Percentiles rank a stretch among this genome's conserved stretches.
Conservation (phyloP, 306 rosid species). For the Cyamopsis tetragonoloba region DNA sequence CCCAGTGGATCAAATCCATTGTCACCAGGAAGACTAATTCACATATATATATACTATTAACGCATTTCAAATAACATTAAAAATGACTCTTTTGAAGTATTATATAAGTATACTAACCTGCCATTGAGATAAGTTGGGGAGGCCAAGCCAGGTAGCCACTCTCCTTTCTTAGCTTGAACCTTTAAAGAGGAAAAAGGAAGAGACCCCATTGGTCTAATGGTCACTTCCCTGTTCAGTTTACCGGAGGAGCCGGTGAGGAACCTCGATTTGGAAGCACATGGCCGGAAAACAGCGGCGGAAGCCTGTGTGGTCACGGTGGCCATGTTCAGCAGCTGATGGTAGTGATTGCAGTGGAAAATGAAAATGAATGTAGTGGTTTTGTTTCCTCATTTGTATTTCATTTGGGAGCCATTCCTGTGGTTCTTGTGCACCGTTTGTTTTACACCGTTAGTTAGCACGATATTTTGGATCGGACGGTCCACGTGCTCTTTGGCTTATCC, state of each 20-base stretch:
- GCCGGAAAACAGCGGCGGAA: constrained; percentile 82
- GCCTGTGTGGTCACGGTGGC: constrained; percentile 92
- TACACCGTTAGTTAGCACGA: constrained; percentile 43
- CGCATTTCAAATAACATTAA: neutral
- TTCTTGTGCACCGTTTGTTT: constrained; percentile 14
- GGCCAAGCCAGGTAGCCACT: constrained; percentile 91
- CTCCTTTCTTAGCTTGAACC: constrained; percentile 89
- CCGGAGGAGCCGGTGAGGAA: constrained; percentile 71
- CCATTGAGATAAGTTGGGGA: constrained; percentile 83
- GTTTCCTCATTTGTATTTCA: constrained; percentile 43
- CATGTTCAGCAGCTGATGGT: constrained; percentile 33
- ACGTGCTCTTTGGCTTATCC: constrained; percentile 55
- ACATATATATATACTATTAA: too few relatives aligned
- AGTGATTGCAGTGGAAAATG: neutral
- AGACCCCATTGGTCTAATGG: constrained; percentile 47
- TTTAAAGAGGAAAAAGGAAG: constrained; percentile 54
- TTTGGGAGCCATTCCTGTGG: constrained; percentile 53
- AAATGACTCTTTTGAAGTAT: neutral
- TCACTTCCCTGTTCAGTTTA: constrained; percentile 55
- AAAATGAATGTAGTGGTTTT: neutral
- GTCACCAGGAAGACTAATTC: constrained; percentile 95
- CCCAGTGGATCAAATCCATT: constrained; percentile 95
- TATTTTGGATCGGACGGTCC: constrained; percentile 51
- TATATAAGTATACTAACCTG: constrained; percentile 38
- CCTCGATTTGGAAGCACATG: constrained; percentile 53